Base-by-base conservation (phyloP, 108 stramenopile genomes). In the Fistulifera pelliculosa region DNA sequence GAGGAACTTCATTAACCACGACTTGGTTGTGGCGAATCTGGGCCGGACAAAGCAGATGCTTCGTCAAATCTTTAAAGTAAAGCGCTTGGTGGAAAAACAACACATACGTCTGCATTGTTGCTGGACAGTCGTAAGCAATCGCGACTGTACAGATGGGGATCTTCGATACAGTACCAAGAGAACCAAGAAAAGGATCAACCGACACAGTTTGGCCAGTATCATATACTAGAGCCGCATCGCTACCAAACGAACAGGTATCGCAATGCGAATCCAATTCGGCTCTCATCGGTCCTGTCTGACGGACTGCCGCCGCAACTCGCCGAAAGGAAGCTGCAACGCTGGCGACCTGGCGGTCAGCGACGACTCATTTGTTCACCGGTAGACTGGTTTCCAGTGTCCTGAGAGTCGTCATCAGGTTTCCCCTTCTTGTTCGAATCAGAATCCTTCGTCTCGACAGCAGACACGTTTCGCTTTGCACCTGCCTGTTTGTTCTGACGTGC, bases 21-120 rank as follows among this genome's bases (percentile, higher is more conserved):
- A 71, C 26, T 7, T 70, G 71, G 49, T 49, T 47, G 18, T 42
- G 13, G 27, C 77, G 62, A 8, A 71, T 15, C 41, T 79, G 69
- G 45, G 60, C 68, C 8, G 77, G 62, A 41, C 68, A 61, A 8
- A 79, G 27, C 22, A 79, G 27, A 16, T 60, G 19, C 10, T 62
- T 27, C n/a, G 66, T 21, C 28, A 43, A 28, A 27, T 49, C 52
- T n/a, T 42, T 41, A 35, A 72, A 54, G 31, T 54, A 65, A 3
- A 79, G 50, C 2, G 52, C 51, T 40, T 79, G 54, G 21, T 58
- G 24, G 43, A 74, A 67, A 2, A 62, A 4, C 0, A 79, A 49
- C 14, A 77, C 60, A 16, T 49, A 49, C n/a, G 69, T 81, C 0
- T 22, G 22, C 0, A 54, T 42, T 10, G 56, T 59, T 2, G 31